Evolutionary conservation across 495 filamentous ascomycete genomes (phyloP), one percentile per base, ranked within the genome.

Genomic region (Annulohypoxylon maeteangense): DNA sequence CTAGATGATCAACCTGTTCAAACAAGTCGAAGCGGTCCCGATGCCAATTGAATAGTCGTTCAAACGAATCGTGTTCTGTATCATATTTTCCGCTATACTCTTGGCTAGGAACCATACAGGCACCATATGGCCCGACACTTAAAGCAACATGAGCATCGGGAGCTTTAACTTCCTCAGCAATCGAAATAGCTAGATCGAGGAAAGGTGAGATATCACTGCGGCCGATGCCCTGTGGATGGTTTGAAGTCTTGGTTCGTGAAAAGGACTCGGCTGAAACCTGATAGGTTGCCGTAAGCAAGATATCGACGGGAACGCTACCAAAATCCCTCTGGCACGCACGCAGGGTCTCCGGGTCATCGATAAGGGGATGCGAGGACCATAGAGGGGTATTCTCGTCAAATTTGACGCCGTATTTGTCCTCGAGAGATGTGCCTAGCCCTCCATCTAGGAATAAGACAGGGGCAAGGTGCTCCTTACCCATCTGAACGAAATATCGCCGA

Each of bases 51-150:
- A 75, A 70, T 57, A 91, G 75, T 27, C 77, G 67, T 8, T 82
- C 79, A 60, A 79, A 77, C 5, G 58, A 70, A 45, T 81, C 68
- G 65, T 87, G 84, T 29, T 74, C 78, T 1, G 58, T 70, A 59
- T 88, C 84, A 70, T 92, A 92, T 1, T 71, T 64, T 1, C 87
- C 89, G n/a, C 80, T 85, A 67, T 91, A 92, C 68, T 92, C 90
- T 54, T 86, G 80, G 36, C 85, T 83, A 0, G 89, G 90, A 27
- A 81, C 74, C 88, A 90, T 90, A 42, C 81, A 85, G 4, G 89
- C 89, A 4, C 90, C 90, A 59, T 90, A 91, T 0, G 90, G 86
- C 1, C 90, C 90, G 4, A 92, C 72, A 59, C 85, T 84, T 25
- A 92, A 75, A 22, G 88, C 88, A 42, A 84, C 50, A 2, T 65